Evolutionary conservation across 495 filamentous ascomycete species (phyloP).

Genomic region (Viridothelium virens): DNA sequence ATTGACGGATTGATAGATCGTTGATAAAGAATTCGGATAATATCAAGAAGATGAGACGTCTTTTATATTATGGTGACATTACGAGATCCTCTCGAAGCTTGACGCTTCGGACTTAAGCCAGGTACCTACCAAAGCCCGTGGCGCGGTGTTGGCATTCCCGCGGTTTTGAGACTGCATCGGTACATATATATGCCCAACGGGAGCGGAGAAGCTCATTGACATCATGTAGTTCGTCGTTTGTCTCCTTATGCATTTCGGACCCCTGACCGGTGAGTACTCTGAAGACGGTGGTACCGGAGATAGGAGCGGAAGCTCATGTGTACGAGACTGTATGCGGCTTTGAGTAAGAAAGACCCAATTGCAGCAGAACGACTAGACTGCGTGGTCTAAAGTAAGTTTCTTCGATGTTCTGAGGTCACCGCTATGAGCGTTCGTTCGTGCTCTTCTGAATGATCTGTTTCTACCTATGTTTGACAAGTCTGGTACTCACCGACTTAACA

Average conservation of each 20-base stretch:
- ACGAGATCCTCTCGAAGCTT: neutral
- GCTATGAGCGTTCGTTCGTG: no score
- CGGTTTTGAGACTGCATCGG: neutral
- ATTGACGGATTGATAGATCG: neutral
- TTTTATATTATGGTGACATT: neutral
- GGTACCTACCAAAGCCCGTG: neutral
- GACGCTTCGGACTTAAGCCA: neutral
- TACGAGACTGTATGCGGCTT: no score
- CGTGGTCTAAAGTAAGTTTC: no score
- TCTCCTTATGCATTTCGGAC: neutral
- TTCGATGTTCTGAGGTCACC: no score
- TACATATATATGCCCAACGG: neutral
- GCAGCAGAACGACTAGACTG: no score
- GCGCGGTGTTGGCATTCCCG: neutral
- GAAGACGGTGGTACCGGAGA: neutral
- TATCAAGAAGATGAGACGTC: neutral
- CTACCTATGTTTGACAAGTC: no score
- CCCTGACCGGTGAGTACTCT: neutral
- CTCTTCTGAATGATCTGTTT: no score
- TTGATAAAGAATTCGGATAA: neutral
- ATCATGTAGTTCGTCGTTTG: neutral
- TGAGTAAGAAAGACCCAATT: no score
- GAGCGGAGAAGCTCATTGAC: neutral
- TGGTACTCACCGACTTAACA: no score
- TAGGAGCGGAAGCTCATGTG: neutral